A percentile compares a stretch with the other conserved stretches of the same genome.
These are phyloP conservation scores for Russula sp. DNA, from an alignment of 768 basidiomycete genomes.

Conservation along the genomic window DNA sequence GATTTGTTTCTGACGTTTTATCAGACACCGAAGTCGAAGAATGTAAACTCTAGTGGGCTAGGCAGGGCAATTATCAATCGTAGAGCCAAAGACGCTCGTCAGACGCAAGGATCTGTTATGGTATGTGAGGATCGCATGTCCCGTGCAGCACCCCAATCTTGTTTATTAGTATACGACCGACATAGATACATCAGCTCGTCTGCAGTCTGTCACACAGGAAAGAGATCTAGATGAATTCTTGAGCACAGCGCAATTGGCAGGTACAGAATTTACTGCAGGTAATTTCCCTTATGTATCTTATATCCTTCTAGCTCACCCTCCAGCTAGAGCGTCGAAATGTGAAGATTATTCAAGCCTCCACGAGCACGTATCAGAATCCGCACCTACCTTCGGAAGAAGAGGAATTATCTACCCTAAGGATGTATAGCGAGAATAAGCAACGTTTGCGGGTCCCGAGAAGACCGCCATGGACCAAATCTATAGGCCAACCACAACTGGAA, in stretches of 20 bases:
- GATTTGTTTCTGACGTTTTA: not conserved
- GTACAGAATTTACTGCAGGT: slow-evolving; percentile 96
- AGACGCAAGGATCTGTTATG: slow-evolving; percentile 53
- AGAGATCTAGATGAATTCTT: slow-evolving; percentile 93
- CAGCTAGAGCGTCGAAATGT: slow-evolving; percentile 66
- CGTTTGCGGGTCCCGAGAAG: slow-evolving; percentile 82
- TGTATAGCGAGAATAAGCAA: slow-evolving; percentile 65
- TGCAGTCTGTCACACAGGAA: slow-evolving; percentile 94
- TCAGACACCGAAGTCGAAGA: slow-evolving; percentile 52
- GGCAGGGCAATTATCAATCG: slow-evolving; percentile 95
- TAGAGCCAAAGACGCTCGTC: slow-evolving; percentile 68
- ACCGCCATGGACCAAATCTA: slow-evolving; percentile 81
- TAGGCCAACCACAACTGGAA: slow-evolving; percentile 74
- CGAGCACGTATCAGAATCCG: slow-evolving; percentile 60
- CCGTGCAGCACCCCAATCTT: not conserved
- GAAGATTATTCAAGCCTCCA: slow-evolving; percentile 62
- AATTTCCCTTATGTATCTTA: not conserved
- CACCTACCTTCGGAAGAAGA: slow-evolving; percentile 79
- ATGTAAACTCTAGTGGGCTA: slow-evolving; percentile 71
- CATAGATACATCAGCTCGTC: slow-evolving; percentile 52
- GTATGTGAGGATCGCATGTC: slow-evolving; percentile 35
- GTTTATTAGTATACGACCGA: slow-evolving; percentile 65
- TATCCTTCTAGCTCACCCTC: slow-evolving; percentile 10
- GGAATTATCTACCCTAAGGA: slow-evolving; percentile 64
- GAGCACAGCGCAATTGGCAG: slow-evolving; percentile 90